phyloP scores from a whole-genome alignment of 2,329 filamentous ascomycete species.

The Penicillium aurantiogriseum region DNA sequence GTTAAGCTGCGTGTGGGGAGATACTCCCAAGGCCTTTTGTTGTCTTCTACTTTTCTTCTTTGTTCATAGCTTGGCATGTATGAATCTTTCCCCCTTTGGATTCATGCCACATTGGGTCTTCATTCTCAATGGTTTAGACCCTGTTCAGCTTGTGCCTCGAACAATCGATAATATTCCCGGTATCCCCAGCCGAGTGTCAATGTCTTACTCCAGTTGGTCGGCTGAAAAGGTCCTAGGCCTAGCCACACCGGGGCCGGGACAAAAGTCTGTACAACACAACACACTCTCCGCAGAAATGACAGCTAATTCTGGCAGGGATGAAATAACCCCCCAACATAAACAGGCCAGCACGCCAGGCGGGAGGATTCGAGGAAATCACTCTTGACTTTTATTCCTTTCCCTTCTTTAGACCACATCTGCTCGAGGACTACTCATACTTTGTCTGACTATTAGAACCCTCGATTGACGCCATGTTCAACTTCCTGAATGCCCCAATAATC shows the following conservation, averaged over 20 bases:
- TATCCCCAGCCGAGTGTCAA: neutral
- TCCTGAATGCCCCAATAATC: neutral
- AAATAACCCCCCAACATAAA: neutral
- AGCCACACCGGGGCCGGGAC: neutral
- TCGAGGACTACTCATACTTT: neutral
- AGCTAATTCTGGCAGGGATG: neutral
- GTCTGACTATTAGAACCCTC: neutral
- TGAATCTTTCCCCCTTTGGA: neutral
- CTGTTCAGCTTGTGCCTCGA: neutral
- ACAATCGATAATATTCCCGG: neutral
- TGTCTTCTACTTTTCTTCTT: neutral
- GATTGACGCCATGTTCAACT: neutral
- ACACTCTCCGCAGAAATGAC: no score
- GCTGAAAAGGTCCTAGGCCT: neutral
- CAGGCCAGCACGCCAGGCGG: neutral
- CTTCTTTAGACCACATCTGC: neutral
- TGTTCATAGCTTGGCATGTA: neutral
- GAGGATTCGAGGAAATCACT: no score
- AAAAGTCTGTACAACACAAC: neutral
- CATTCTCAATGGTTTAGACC: neutral
- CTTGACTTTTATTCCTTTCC: neutral
- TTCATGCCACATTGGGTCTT: neutral
- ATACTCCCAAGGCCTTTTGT: neutral
- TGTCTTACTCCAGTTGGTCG: neutral
- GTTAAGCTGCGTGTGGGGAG: neutral